These are phyloP conservation scores for Debaryomyces prosopidis DNA, from an alignment of 805 yeast genomes.

Conservation along the genomic window DNA sequence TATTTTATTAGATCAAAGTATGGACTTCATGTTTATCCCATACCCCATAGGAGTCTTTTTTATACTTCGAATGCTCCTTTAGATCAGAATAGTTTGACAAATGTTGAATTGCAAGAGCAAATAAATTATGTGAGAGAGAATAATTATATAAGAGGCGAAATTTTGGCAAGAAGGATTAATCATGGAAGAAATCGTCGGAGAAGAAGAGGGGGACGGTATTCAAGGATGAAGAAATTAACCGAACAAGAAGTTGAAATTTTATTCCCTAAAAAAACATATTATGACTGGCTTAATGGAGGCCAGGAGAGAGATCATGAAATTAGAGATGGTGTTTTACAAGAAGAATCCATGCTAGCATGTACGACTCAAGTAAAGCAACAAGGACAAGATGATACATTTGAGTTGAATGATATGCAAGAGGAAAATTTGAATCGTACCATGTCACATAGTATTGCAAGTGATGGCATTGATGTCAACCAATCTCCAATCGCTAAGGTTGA, in stretches of 20 bases:
- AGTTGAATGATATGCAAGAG: constrained; percentile 1
- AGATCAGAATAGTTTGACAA: constrained; percentile 6
- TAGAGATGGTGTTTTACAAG: constrained; percentile 46
- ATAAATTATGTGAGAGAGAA: constrained; percentile 34
- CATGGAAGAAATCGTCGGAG: constrained; percentile 36
- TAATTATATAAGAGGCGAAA: constrained; percentile 31
- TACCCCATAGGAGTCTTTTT: constrained; percentile 21
- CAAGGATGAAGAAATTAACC: constrained; percentile 52
- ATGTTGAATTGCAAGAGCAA: constrained; percentile 34
- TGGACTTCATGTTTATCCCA: constrained; percentile 51
- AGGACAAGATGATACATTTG: constrained; percentile 1
- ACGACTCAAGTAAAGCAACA: neutral
- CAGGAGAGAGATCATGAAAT: constrained; percentile 48
- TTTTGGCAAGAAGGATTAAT: constrained; percentile 25
- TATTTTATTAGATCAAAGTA: constrained; percentile 58
- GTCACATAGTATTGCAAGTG: constrained; percentile 7
- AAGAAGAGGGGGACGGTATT: constrained; percentile 37
- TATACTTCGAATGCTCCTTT: neutral
- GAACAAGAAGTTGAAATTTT: constrained; percentile 58
- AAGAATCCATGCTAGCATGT: constrained; percentile 20
- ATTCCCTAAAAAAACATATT: constrained; percentile 59
- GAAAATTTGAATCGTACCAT: neutral
- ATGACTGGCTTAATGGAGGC: constrained; percentile 63
- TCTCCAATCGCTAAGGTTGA: neutral
- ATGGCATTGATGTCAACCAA: constrained; percentile 5